Base-by-base conservation (phyloP, 768 basidiomycete genomes). In the Obba rivulosa region DNA sequence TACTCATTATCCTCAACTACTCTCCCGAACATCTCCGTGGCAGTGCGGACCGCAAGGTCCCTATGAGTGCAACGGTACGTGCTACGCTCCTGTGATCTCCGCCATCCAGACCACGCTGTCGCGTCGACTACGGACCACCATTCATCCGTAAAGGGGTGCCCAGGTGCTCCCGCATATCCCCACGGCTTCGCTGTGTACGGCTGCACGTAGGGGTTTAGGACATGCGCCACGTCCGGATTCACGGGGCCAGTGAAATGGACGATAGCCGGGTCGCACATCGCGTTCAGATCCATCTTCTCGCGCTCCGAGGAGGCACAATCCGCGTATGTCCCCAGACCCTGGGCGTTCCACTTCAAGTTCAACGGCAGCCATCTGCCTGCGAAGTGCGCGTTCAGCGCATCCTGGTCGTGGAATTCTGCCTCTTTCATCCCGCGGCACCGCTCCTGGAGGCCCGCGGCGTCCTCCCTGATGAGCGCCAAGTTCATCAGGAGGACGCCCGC, bases 181-280 rank as follows among this genome's bases (percentile, higher is more conserved):
- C 80, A 80, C 1, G 78, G 78, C 51, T 80, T 82, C 8, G 77
- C 67, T 1, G 73, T 74, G 50, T 64, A 75, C 3, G 77, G 79
- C 53, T 75, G 78, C n/a, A 77, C 68, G 46, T 66, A 74, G 1
- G 73, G 72, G 56, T 78, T 78, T 52, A 80, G 57, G 10, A 79
- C 70, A 22, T 41, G 40, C 7, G 62, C 68, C 51, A 79, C 39
- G 4, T 57, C 52, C 1, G 79, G 78, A 58, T 79, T 66, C 23
- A 78, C 65, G 1, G 79, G 74, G 2, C 80, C 79, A 2, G 79
- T 79, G 62, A 82, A 82, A 55, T 80, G 80, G 11, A 81, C 75
- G 50, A 82, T 71, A 9, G 53, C 54, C 0, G 76, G 72, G 34
- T 75, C 61, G 18, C 59, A 50, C 69, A 75, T 69, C 24, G 62